These are phyloP conservation scores for Chaetothyriales sp. DNA, from an alignment of 2,329 filamentous ascomycete species.

Conservation along the genomic window DNA sequence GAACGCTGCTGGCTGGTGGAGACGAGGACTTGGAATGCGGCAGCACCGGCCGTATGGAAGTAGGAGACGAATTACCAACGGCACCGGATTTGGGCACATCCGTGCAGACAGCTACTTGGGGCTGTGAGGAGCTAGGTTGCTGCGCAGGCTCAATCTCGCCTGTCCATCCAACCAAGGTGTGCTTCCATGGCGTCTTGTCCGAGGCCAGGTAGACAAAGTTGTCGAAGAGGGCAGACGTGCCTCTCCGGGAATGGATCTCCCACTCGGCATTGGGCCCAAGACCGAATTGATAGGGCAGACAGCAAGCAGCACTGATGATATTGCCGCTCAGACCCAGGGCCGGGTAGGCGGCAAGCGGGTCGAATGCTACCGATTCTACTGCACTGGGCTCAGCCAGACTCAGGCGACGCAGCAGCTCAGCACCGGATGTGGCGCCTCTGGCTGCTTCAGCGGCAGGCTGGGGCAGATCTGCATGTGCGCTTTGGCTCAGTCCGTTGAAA, in stretches of 20 bases:
- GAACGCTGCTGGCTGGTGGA: neutral
- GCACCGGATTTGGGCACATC: neutral
- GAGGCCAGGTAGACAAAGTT: slow-evolving; percentile 79
- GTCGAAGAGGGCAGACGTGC: slow-evolving; percentile 84
- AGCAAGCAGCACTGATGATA: slow-evolving; percentile 49
- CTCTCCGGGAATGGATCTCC: slow-evolving; percentile 61
- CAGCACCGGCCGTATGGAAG: neutral
- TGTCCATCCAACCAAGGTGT: slow-evolving; percentile 88
- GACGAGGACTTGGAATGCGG: neutral
- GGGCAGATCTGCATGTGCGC: slow-evolving; percentile 18
- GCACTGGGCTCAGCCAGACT: slow-evolving; percentile 27
- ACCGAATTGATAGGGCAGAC: slow-evolving; percentile 45
- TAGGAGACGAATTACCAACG: neutral
- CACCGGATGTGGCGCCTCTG: slow-evolving; percentile 31
- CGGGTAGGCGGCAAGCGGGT: slow-evolving; percentile 41
- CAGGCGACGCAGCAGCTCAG: slow-evolving; percentile 39
- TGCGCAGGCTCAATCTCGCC: slow-evolving; percentile 56
- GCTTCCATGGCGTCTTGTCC: slow-evolving; percentile 71
- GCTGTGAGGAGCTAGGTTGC: neutral
- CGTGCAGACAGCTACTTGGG: slow-evolving; percentile 16
- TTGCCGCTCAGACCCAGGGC: slow-evolving; percentile 44
- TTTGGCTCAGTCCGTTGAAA: neutral
- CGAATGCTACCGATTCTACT: slow-evolving; percentile 26
- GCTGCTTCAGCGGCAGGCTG: slow-evolving; percentile 29
- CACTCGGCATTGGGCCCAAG: slow-evolving; percentile 40